Base-by-base conservation (phyloP, 2,329 filamentous ascomycete genomes). In the Fusarium sulawesiense region DNA sequence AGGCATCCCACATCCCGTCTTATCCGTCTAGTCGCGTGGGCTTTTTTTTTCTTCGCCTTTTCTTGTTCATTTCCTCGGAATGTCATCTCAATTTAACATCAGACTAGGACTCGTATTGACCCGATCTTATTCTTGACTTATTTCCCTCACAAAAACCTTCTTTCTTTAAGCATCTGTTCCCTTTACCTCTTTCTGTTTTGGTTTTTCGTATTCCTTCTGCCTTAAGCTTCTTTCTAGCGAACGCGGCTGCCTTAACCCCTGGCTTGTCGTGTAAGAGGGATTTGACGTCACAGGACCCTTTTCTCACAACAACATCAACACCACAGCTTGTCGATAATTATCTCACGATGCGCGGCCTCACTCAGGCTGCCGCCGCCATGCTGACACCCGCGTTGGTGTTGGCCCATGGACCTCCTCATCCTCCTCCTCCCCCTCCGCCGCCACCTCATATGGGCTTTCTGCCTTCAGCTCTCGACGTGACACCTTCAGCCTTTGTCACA, bases 311-410 rank as follows among this genome's bases (percentile, higher is more conserved):
- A 27, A 60, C 32, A n/a, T 27, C 45, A 48, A 44, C 27, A 29
- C 23, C 34, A 44, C 23, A 60, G 29, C 30, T n/a, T 44, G 29
- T 51, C 55, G 13, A 63, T 30, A 18, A 44, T 20, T 27, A 60
- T 64, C 57, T 61, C 59, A 70, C 53, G 32, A 77, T 77, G 76
- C 75, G 75, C 63, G 71, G 76, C 73, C 67, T 77, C 46, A 56
- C 59, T 58, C 67, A 75, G 75, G 74, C 76, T 73, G 74, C 74
- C 27, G 74, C 68, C 45, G 56, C 73, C 27, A 44, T 76, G 72
- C 70, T 77, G 60, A 70, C 66, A 56, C 73, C 71, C 23, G 68
- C 68, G 53, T 51, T 75, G 70, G 71, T 60, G 63, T 37, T 70
- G 54, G 67, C 66, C 40, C 66, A 70, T 70, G 66, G 67, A n/a